Evolutionary conservation across 805 yeast species (phyloP).

Genomic region (Saccharomycopsis sp.): DNA sequence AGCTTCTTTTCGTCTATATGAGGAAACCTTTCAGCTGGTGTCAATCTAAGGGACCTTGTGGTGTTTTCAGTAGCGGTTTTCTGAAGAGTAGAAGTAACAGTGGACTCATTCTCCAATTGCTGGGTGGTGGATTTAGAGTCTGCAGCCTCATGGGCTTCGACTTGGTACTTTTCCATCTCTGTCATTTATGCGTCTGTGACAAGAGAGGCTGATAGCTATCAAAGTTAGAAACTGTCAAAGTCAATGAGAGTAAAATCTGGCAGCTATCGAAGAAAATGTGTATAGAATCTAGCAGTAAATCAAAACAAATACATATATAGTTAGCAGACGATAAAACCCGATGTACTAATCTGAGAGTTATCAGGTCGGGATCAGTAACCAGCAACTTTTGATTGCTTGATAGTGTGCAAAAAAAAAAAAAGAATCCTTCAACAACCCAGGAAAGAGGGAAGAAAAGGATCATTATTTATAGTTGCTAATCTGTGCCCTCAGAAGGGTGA

Average conservation of each 20-base stretch:
- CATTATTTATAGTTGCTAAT: not conserved
- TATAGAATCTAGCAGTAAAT: too few species aligned
- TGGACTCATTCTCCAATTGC: not conserved
- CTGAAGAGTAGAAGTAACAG: not conserved
- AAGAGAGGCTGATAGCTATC: not conserved
- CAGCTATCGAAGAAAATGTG: too few species aligned
- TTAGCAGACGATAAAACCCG: too few species aligned
- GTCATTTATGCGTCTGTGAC: not conserved
- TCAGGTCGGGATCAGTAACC: too few species aligned
- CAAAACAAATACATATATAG: too few species aligned
- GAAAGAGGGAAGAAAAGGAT: not conserved
- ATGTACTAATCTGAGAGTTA: too few species aligned
- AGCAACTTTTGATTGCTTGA: too few species aligned
- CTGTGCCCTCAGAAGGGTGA: not conserved
- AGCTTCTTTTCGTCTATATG: slow-evolving; percentile 22
- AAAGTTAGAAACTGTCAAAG: too few species aligned
- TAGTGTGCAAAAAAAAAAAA: too few species aligned
- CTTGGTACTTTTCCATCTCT: slow-evolving; percentile 9
- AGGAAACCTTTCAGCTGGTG: slow-evolving; percentile 13
- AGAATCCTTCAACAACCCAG: not conserved
- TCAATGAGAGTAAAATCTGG: too few species aligned
- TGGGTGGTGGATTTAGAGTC: not conserved
- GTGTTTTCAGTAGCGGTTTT: not conserved
- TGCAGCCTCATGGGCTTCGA: slow-evolving; percentile 3
- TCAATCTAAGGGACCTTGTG: not conserved